Base-by-base conservation (phyloP, 176 grass and related monocot genomes). In the Raddia distichophylla region DNA sequence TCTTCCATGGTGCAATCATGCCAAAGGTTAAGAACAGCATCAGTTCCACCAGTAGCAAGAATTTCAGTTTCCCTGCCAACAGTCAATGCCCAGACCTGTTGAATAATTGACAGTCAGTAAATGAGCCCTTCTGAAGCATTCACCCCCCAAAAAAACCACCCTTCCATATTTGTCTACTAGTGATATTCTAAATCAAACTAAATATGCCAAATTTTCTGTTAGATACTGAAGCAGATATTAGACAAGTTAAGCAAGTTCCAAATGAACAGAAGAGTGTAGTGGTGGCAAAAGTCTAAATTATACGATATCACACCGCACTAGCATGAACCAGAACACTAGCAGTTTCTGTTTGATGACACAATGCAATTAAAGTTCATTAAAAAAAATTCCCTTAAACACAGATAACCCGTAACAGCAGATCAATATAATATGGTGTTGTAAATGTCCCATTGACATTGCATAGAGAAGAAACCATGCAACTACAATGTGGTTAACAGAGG, bases 51-150 rank as follows among this genome's bases (percentile, higher is more conserved):
- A 67, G 93, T 95, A 60, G 91, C 91, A 81, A 95, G 57, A 83
- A 90, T 95, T 90, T 99, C 93, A 74, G 91, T 93, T 86, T 99
- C 93, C 69, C 37, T 93, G 76, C 91, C 93, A 74, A 93, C 77
- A 84, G 93, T 64, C 91, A 95, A 61, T 52, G 93, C 93, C 93
- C 96, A 95, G 86, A 98, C 83, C 86, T 95, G 75, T 71, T 71
- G 18, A 79, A 69, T 57, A 68, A 73, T 15, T 55, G 55, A 59
- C 51, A 64, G 44, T 73, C 43, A 83, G 33, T 76, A 34, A 48
- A 37, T 10, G 1, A 74, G 5, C 9, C 40, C 66, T 52, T 74
- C 40, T 79, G 16, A 18, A 71, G 45, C 44, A 68, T 61, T 60
- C 10, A 75, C 17, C 32, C 37, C 27, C 27, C 27, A 27, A 80